A percentile compares a stretch with the other conserved stretches of the same genome.
Conservation (phyloP, 2,329 filamentous ascomycete genomes). For the Pseudogymnoascus verrucosus region DNA sequence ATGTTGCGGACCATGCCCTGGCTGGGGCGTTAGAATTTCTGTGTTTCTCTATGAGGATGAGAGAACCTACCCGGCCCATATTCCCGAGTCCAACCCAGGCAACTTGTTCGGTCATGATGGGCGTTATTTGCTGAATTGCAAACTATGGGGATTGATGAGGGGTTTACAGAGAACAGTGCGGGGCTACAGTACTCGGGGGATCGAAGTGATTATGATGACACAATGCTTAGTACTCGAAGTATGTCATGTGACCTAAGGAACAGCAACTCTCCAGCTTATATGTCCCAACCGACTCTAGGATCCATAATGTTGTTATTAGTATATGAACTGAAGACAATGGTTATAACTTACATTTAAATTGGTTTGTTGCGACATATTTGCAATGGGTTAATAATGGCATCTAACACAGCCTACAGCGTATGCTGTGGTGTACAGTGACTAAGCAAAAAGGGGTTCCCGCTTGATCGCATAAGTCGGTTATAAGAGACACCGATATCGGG, state of each 20-base stretch:
- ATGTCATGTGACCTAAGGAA: not conserved
- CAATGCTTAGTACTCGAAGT: not conserved
- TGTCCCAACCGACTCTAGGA: not conserved
- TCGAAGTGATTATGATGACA: not conserved
- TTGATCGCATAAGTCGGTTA: not conserved
- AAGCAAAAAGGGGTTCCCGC: not conserved
- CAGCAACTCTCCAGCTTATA: not conserved
- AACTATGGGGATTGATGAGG: not conserved
- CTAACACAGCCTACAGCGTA: no score
- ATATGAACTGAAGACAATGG: not conserved
- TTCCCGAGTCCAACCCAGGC: constrained; percentile 81
- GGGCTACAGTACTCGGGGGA: not conserved
- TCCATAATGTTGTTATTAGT: not conserved
- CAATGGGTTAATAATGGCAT: not conserved
- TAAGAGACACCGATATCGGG: not conserved
- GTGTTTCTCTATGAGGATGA: not conserved
- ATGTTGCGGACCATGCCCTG: constrained; percentile 82
- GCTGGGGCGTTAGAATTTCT: constrained; percentile 9
- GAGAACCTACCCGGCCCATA: constrained; percentile 63
- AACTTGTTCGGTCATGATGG: constrained; percentile 49
- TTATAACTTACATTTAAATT: not conserved
- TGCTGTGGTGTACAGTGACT: no score
- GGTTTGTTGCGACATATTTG: not conserved
- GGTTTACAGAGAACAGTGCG: not conserved
- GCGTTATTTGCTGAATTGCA: not conserved